Evolutionary conservation across 306 rosid genomes (phyloP), one percentile per base, ranked within the genome.

Genomic region (Cicer cuneatum): DNA sequence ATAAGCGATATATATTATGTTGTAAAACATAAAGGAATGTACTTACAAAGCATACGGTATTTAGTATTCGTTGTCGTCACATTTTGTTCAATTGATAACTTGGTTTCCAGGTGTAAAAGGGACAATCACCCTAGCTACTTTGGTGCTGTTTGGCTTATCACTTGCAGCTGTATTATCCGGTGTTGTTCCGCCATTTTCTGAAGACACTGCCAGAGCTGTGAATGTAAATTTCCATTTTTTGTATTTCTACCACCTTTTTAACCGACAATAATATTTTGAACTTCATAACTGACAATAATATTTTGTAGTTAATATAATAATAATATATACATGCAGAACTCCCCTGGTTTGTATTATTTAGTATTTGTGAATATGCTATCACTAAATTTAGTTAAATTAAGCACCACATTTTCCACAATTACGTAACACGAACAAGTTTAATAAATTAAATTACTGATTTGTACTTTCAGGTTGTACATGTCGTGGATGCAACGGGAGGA

Each of bases 391-490:
- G 35, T 29, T 29, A 29, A 29, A 29, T 29, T 29, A 29, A 29
- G 35, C 35, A 29, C 35, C 35, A 4, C 5, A 29, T 29, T 29
- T 66, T 76, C 7, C 10, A 54, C 80, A 67, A 43, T 37, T 67
- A 29, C 39, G 19, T 14, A 12, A 7, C 38, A 29, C 24, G 15
- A 53, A 45, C 74, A 60, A 58, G 66, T 58, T 39, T 73, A n/a
- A 42, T 12, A 42, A 47, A 35, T 21, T n/a, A 59, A 77, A 58
- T 9, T 7, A 43, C 49, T 66, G n/a, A n/a, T 43, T 8, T 61
- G 10, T 71, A 24, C 60, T 78, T 74, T 75, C 85, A 94, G 99
- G 97, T 90, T 77, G 99, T 94, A 41, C 99, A 94, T 78, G 89
- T 94, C 59, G 96, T 94, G 71, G 97, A 94, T 59, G 64, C 93